Conservation (phyloP, 495 filamentous ascomycete genomes). For the Trichoderma parareesei region DNA sequence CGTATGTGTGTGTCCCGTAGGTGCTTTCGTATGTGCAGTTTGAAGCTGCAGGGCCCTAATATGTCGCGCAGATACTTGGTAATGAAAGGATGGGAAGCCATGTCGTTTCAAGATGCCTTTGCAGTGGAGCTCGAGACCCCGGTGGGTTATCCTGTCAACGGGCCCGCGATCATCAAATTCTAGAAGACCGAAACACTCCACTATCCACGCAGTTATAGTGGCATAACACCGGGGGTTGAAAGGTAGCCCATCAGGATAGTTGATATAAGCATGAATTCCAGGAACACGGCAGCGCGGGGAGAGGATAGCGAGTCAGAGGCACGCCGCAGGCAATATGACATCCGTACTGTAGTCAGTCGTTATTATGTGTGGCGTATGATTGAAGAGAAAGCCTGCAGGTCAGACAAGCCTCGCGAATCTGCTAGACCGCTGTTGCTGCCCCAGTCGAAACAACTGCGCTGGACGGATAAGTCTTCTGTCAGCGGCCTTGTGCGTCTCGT, state of each 20-base stretch:
- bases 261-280: slow-evolving; percentile 5
- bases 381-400: neutral
- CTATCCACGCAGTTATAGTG: neutral
- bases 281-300: neutral
- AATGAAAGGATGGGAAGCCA: slow-evolving; percentile 7
- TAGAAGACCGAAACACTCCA: neutral
- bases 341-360: neutral
- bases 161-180: neutral
- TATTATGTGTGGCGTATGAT: neutral
- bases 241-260: neutral
- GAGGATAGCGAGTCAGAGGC: neutral
- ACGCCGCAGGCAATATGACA: neutral
- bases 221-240: neutral
- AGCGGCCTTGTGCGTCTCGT: neutral
- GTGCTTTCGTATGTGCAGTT: neutral
- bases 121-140: neutral
- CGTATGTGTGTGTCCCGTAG: too few relatives aligned
- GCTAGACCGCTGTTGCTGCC: neutral
- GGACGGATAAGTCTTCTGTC: neutral
- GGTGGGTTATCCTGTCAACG: slow-evolving; percentile 5
- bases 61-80: neutral
- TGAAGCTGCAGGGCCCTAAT: neutral
- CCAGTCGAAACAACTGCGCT: neutral
- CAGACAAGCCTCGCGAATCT: slow-evolving; percentile 7
- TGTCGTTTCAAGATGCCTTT: slow-evolving; percentile 8